These are phyloP conservation scores for Fusarium sp. DNA, from an alignment of 2,329 filamentous ascomycete species.

Conservation along the genomic window DNA sequence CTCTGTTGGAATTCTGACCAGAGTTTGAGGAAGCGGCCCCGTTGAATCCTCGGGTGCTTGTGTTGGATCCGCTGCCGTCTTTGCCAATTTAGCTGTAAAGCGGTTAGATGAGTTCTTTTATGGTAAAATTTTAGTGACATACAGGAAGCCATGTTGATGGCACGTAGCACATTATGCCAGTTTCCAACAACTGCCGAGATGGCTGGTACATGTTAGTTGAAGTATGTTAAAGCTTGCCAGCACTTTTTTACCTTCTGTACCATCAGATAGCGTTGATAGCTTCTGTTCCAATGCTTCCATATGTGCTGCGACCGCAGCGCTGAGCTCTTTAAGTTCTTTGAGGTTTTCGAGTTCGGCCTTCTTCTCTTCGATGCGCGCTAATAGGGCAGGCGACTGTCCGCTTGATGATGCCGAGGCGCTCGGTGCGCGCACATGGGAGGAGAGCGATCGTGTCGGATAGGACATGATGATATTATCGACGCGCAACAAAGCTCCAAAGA, in stretches of 20 bases:
- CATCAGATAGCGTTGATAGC: slow-evolving; percentile 82
- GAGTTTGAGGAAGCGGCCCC: slow-evolving; percentile 80
- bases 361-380: slow-evolving; percentile 87
- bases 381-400: slow-evolving; percentile 78
- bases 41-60: slow-evolving; percentile 60
- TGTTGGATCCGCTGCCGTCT: slow-evolving; percentile 63
- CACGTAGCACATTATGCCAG: slow-evolving; percentile 88
- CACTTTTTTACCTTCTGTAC: slow-evolving; percentile 78
- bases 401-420: slow-evolving; percentile 65
- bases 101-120: slow-evolving; percentile 4
- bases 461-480: slow-evolving; percentile 62
- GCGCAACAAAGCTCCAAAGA: slow-evolving; percentile 6
- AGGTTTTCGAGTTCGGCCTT: slow-evolving; percentile 86
- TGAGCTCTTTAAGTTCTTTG: slow-evolving; percentile 83
- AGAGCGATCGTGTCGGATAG: slow-evolving; percentile 70
- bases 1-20: slow-evolving; percentile 88
- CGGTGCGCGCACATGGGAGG: slow-evolving; percentile 77
- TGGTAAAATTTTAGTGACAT: slow-evolving; percentile 54
- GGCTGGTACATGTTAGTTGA: slow-evolving; percentile 64
- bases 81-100: slow-evolving; percentile 76
- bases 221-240: neutral
- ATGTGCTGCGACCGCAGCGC: slow-evolving; percentile 82
- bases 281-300: slow-evolving; percentile 88
- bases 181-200: slow-evolving; percentile 89
- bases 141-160: slow-evolving; percentile 91